These are phyloP conservation scores for Teratosphaeriaceae sp. DNA, from an alignment of 2,329 filamentous ascomycete genomes.

Conservation along the genomic window DNA sequence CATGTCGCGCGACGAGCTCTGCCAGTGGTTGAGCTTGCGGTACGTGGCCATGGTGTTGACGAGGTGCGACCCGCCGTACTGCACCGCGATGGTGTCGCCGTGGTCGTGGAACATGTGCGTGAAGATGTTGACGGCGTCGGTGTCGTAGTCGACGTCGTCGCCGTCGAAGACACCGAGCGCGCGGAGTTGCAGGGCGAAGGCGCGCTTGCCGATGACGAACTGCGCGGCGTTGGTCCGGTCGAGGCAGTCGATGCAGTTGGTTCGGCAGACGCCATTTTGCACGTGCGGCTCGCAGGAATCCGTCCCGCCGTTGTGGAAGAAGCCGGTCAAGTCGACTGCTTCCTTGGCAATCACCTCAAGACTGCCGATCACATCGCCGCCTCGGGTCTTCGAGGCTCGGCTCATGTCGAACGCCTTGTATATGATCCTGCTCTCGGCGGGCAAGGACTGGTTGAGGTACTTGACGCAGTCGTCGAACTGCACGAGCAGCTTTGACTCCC, in stretches of 20 bases:
- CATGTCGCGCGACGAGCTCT: constrained; percentile 95
- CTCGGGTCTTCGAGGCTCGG: constrained; percentile 79
- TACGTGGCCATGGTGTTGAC: constrained; percentile 99
- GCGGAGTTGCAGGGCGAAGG: constrained; percentile 84
- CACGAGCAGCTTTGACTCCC: constrained; percentile 82
- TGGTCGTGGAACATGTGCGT: constrained; percentile 97
- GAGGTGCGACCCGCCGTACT: constrained; percentile 94
- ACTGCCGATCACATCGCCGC: constrained; percentile 89
- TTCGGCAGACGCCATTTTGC: constrained; percentile 88
- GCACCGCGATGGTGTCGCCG: constrained; percentile 93
- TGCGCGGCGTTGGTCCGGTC: constrained; percentile 97
- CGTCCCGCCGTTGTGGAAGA: constrained; percentile 87
- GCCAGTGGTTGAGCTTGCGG: constrained; percentile 98
- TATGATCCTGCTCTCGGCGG: constrained; percentile 74
- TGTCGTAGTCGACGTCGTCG: constrained; percentile 81
- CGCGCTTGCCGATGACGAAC: constrained; percentile 93
- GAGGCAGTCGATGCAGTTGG: constrained; percentile 96
- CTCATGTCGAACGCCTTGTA: constrained; percentile 99
- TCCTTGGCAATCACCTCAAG: constrained; percentile 85
- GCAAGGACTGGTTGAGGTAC: constrained; percentile 93
- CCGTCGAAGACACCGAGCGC: constrained; percentile 80
- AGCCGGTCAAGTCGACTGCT: constrained; percentile 77
- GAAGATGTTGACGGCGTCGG: constrained; percentile 90
- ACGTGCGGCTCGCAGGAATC: constrained; percentile 58
- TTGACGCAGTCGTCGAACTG: constrained; percentile 83